Conservation (phyloP, 345 rosid species). For the Salix purpurea region DNA sequence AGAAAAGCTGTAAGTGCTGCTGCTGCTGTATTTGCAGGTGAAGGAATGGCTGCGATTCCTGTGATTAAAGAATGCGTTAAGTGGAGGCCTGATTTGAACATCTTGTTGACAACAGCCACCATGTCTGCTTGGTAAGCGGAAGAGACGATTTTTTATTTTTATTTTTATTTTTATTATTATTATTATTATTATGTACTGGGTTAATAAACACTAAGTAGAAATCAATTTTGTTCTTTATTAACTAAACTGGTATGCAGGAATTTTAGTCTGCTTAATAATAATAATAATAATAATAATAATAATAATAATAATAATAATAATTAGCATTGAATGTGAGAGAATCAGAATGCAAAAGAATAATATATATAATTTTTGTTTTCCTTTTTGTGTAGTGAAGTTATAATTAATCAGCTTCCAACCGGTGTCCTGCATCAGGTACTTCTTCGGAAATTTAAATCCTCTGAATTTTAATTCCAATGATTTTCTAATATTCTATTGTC, state of each 20-base stretch:
- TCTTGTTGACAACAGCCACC: conserved; percentile 75
- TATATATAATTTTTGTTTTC: neutral
- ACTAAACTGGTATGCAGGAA: too few relatives aligned
- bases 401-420: conserved; percentile 55
- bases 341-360: too few relatives aligned
- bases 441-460: neutral
- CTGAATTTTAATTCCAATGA: neutral
- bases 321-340: too few relatives aligned
- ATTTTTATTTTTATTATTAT: too few relatives aligned
- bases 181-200: neutral
- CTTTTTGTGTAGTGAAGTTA: conserved; percentile 61
- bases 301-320: too few relatives aligned
- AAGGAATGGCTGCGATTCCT: conserved; percentile 93
- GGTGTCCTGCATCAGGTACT: conserved; percentile 72
- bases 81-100: conserved; percentile 49
- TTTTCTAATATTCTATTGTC: neutral
- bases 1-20: neutral
- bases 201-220: neutral
- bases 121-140: conserved; percentile 62
- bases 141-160: neutral
- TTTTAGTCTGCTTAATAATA: too few relatives aligned
- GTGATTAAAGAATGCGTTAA: conserved; percentile 54
- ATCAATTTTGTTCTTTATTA: too few relatives aligned
- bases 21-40: conserved; percentile 41
- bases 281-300: too few relatives aligned